A percentile compares a stretch with the other conserved stretches of the same genome.
Evolutionary conservation across 768 basidiomycete species (phyloP).

Genomic region (Suillus hirtellus): DNA sequence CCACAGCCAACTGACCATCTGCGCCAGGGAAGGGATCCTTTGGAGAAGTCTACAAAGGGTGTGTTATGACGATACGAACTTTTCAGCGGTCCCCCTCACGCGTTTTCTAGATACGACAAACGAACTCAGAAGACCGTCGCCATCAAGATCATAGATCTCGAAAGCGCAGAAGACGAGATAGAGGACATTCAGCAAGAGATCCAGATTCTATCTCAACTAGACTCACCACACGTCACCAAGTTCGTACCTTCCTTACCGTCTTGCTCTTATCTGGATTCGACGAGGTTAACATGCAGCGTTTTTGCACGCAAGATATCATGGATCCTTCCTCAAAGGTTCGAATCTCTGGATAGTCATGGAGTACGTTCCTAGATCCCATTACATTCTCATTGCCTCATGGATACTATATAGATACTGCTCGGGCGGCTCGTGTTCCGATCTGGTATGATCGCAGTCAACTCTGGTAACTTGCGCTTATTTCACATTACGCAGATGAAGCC

Average conservation of each 20-base stretch:
- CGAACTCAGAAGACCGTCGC: slow-evolving; percentile 96
- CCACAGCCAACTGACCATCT: slow-evolving; percentile 20
- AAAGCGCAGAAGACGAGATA: slow-evolving; percentile 99
- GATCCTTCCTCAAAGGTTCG: slow-evolving; percentile 92
- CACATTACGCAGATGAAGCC: slow-evolving; percentile 83
- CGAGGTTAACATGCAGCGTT: slow-evolving; percentile 32
- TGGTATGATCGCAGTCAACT: slow-evolving; percentile 53
- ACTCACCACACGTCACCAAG: slow-evolving; percentile 96
- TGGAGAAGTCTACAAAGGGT: slow-evolving; percentile 99
- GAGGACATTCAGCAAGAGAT: slow-evolving; percentile 99
- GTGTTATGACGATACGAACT: slow-evolving; percentile 19
- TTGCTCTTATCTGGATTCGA: slow-evolving; percentile 28
- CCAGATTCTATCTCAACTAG: slow-evolving; percentile 93
- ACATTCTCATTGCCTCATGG: slow-evolving; percentile 14
- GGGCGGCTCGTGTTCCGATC: slow-evolving; percentile 95
- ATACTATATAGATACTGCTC: slow-evolving; percentile 77
- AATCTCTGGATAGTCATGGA: slow-evolving; percentile 99
- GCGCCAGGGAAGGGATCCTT: slow-evolving; percentile 92
- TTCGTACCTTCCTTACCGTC: slow-evolving; percentile 42
- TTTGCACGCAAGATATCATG: slow-evolving; percentile 74
- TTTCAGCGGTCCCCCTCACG: slow-evolving; percentile 9
- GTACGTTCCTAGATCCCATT: slow-evolving; percentile 43
- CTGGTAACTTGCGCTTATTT: slow-evolving; percentile 7
- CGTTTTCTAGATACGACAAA: slow-evolving; percentile 76
- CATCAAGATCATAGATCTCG: slow-evolving; percentile 99